Conservation (phyloP, 2,329 filamentous ascomycete genomes). For the Alternaria consortialis region DNA sequence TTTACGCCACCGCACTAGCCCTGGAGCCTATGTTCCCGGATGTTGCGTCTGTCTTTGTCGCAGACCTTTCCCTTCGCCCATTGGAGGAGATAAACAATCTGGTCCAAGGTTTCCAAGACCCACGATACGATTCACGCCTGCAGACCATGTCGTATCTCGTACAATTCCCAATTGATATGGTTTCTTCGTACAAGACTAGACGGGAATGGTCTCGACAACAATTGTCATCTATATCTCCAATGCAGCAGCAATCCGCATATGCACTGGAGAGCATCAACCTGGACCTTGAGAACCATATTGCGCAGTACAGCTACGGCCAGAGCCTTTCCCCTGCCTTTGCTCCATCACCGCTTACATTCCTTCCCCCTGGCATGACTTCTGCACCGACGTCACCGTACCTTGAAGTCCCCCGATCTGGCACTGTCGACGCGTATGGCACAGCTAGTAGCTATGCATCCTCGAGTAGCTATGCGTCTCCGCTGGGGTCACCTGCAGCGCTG, state of each 20-base stretch:
- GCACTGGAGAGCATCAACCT: slow-evolving; percentile 52
- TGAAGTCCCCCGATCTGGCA: slow-evolving; percentile 53
- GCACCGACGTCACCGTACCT: slow-evolving; percentile 54
- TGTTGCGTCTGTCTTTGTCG: slow-evolving; percentile 83
- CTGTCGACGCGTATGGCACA: slow-evolving; percentile 41
- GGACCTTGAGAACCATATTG: slow-evolving; percentile 53
- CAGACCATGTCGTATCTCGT: slow-evolving; percentile 57
- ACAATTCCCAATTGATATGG: slow-evolving; percentile 57
- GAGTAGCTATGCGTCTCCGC: slow-evolving; percentile 49
- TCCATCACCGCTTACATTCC: slow-evolving; percentile 55
- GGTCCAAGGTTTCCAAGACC: slow-evolving; percentile 62
- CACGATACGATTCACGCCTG: slow-evolving; percentile 52
- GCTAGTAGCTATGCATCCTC: slow-evolving; percentile 41
- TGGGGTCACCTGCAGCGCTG: slow-evolving; percentile 48
- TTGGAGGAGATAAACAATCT: slow-evolving; percentile 87
- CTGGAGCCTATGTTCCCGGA: slow-evolving; percentile 93
- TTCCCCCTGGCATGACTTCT: slow-evolving; percentile 46
- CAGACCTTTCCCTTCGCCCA: slow-evolving; percentile 74
- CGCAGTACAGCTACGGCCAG: slow-evolving; percentile 52
- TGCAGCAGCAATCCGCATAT: slow-evolving; percentile 50
- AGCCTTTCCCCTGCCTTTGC: slow-evolving; percentile 62
- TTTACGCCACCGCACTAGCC: slow-evolving; percentile 87
- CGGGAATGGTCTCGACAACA: slow-evolving; percentile 53
- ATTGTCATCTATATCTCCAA: slow-evolving; percentile 40
- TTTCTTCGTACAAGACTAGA: slow-evolving; percentile 53